Conservation (phyloP, 495 filamentous ascomycete species). For the Parathielavia appendiculata region DNA sequence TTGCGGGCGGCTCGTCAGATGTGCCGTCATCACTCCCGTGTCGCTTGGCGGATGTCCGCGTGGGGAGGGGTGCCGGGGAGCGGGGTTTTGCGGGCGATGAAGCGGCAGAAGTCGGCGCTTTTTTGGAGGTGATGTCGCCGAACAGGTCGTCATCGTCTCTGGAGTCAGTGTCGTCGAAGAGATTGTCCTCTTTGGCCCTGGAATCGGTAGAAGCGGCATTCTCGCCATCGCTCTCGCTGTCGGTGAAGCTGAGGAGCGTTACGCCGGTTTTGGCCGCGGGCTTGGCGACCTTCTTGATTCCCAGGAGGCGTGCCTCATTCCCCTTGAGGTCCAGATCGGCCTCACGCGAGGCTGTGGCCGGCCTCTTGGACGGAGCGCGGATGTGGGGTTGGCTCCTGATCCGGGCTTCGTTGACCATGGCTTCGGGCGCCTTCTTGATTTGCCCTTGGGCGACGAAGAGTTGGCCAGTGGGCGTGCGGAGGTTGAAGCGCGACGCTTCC, state of each 20-base stretch:
- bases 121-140: not conserved
- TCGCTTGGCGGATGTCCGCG: not conserved
- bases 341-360: not conserved
- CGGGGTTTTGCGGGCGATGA: not conserved
- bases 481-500: constrained; percentile 20
- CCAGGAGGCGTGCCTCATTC: constrained; percentile 25
- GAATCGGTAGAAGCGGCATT: constrained; percentile 4
- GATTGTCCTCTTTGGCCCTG: constrained; percentile 9
- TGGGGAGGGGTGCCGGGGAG: not conserved
- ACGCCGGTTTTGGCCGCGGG: constrained; percentile 1
- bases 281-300: constrained; percentile 22
- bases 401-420: constrained; percentile 35
- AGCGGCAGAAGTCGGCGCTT: not conserved
- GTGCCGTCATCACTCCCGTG: not conserved
- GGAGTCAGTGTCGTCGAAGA: constrained; percentile 8
- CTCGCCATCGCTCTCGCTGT: constrained; percentile 19
- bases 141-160: not conserved
- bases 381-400: constrained; percentile 27
- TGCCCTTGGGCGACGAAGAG: constrained; percentile 24
- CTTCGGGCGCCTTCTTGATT: constrained; percentile 34
- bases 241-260: constrained; percentile 23
- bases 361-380: constrained; percentile 2
- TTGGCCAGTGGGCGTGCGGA: constrained; percentile 24
- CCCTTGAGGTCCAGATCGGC: constrained; percentile 2
- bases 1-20: not conserved